These are phyloP conservation scores for Pleurotus eryngii DNA, from an alignment of 768 basidiomycete genomes.

Conservation along the genomic window DNA sequence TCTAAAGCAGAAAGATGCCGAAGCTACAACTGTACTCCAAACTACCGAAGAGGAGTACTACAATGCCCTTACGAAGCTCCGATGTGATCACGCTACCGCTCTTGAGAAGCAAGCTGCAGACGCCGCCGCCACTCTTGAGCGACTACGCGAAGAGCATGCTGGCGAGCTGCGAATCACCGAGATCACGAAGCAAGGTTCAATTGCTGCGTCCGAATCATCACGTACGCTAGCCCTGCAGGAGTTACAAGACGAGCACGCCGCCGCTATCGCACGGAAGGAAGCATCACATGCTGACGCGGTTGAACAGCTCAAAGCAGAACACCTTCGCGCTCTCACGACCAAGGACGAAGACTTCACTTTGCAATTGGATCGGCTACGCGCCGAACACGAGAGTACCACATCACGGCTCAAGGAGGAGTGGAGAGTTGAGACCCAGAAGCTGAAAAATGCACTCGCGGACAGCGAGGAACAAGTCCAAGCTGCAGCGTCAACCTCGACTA, in stretches of 20 bases:
- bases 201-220: constrained; percentile 72
- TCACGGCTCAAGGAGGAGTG: constrained; percentile 54
- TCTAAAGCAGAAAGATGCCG: constrained; percentile 60
- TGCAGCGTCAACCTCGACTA: constrained; percentile 13
- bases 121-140: constrained; percentile 57
- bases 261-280: constrained; percentile 66
- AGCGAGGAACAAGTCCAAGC: constrained; percentile 42
- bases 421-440: constrained; percentile 45
- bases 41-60: constrained; percentile 81
- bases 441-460: constrained; percentile 39
- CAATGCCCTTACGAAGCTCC: constrained; percentile 73
- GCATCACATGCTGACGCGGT: constrained; percentile 60
- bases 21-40: constrained; percentile 52
- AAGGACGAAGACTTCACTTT: constrained; percentile 61
- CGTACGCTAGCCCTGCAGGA: constrained; percentile 57
- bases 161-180: constrained; percentile 71
- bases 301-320: constrained; percentile 63
- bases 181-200: constrained; percentile 68
- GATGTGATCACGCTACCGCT: constrained; percentile 64
- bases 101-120: constrained; percentile 62
- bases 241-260: constrained; percentile 70
- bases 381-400: constrained; percentile 54
- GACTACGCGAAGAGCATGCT: constrained; percentile 74
- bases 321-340: constrained; percentile 46
- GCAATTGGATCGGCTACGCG: constrained; percentile 56